Base-by-base conservation (phyloP, 805 yeast species). In the Saccharomyces jurei region DNA sequence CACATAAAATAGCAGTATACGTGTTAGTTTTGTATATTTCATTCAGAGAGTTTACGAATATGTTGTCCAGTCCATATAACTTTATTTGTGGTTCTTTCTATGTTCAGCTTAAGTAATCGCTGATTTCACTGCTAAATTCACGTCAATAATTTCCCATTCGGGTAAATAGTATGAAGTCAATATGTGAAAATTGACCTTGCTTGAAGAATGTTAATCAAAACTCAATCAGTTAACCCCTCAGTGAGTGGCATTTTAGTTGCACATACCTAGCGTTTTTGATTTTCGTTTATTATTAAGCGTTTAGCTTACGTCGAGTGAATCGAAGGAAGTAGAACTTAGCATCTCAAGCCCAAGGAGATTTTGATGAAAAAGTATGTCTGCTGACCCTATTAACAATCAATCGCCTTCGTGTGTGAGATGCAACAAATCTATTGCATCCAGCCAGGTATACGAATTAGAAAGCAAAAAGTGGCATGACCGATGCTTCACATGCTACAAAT, bases 401-500 rank as follows among this genome's bases (percentile, higher is more conserved):
- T 53, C 63, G 0, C 69, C 69, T 41, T 54, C 55, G 10, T 73
- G 77, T 63, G 69, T 72, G 57, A 62, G 74, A 54, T 79, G 82
- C 59, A 60, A 71, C 31, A 64, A 77, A 58, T 74, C 85, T 32
- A 86, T 90, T 50, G 80, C 80, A 28, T 96, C 88, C 65, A 96
- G 96, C 47, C 92, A 89, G 59, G 97, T 97, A 3, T 91, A 88
- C 67, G 97, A 91, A 67, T 75, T 91, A 51, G 96, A 96, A 28
- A 94, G 86, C 22, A 89, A 89, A 66, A 81, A 96, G 58, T 92
- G 98, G 97, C 99, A 92, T 70, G 84, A 88, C 57, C 79, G 85
- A 57, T 92, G 99, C 71, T 92, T 92, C 72, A 78, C 81, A 52
- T 92, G 99, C 71, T 84, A 92, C 52, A 86, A 86, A 61, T 92